Evolutionary conservation across 257 asterid genomes (phyloP).

Genomic region (Orobanche coerulescens): DNA sequence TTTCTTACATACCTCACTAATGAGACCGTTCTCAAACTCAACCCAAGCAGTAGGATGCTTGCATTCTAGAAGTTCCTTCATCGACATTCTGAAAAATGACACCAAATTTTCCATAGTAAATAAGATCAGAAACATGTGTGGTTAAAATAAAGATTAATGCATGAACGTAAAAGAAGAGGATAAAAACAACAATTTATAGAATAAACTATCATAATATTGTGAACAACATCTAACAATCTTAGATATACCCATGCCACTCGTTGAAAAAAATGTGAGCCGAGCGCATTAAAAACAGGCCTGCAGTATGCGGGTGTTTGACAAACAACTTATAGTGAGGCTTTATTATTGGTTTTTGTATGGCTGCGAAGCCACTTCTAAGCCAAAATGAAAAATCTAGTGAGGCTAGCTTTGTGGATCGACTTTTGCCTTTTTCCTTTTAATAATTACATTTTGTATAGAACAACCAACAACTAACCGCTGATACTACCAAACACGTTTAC

Average conservation of each 20-base stretch:
- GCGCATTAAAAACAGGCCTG: background rate
- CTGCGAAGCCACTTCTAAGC: too few species aligned
- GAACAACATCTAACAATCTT: background rate
- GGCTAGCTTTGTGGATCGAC: too few species aligned
- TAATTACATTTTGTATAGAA: too few species aligned
- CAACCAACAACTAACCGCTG: too few species aligned
- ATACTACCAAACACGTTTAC: too few species aligned
- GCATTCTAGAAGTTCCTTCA: slow-evolving; percentile 82
- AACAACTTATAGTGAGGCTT: too few species aligned
- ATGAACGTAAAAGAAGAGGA: too few species aligned
- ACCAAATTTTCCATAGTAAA: slow-evolving; percentile 20
- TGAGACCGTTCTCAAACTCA: slow-evolving; percentile 85
- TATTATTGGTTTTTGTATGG: too few species aligned
- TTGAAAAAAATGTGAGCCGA: background rate
- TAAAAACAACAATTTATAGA: background rate
- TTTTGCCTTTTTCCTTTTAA: too few species aligned
- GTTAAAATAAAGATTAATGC: background rate
- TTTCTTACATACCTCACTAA: slow-evolving; percentile 54
- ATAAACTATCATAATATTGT: background rate
- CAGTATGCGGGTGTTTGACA: too few species aligned
- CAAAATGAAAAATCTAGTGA: too few species aligned
- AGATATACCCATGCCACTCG: background rate
- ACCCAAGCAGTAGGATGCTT: slow-evolving; percentile 94
- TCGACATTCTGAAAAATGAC: slow-evolving; percentile 59
- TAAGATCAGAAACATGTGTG: slow-evolving; percentile 5